phyloP scores from a whole-genome alignment of 2,329 filamentous ascomycete genomes.

The Bipolaris oryzae region DNA sequence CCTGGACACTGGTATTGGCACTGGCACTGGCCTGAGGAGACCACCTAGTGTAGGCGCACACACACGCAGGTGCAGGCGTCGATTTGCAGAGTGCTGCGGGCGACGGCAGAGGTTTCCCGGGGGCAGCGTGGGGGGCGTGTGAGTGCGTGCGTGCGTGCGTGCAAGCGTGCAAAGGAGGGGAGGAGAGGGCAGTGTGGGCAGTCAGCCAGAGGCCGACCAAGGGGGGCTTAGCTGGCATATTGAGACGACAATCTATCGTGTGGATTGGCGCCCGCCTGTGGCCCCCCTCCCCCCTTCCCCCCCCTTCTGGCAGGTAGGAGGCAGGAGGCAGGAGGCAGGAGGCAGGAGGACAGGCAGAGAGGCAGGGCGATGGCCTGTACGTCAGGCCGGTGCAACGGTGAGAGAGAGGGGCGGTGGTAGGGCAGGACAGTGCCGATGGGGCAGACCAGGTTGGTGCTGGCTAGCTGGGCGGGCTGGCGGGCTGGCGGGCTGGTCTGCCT shows the following conservation, averaged over 20 bases:
- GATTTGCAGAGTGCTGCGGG: background rate
- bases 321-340: too few relatives aligned
- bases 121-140: slow-evolving; percentile 20
- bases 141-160: background rate
- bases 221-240: slow-evolving; percentile 17
- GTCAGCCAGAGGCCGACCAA: slow-evolving; percentile 24
- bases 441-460: slow-evolving; percentile 5
- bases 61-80: background rate
- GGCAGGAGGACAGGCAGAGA: background rate
- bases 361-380: slow-evolving; percentile 21
- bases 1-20: background rate
- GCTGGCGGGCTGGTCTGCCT: background rate
- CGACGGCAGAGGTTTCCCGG: slow-evolving; percentile 20
- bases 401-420: slow-evolving; percentile 22
- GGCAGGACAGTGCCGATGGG: slow-evolving; percentile 13
- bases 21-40: too few relatives aligned
- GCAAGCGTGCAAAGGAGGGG: background rate
- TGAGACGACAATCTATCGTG: slow-evolving; percentile 23
- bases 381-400: slow-evolving; percentile 10
- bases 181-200: background rate
- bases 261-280: slow-evolving; percentile 22
- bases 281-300: too few relatives aligned
- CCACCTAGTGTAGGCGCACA: too few relatives aligned
- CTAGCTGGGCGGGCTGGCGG: background rate
- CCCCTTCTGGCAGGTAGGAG: slow-evolving; percentile 28